Evolutionary conservation across 2,329 filamentous ascomycete species (phyloP), one percentile per base, ranked within the genome.

Genomic region (Hortaea werneckii): DNA sequence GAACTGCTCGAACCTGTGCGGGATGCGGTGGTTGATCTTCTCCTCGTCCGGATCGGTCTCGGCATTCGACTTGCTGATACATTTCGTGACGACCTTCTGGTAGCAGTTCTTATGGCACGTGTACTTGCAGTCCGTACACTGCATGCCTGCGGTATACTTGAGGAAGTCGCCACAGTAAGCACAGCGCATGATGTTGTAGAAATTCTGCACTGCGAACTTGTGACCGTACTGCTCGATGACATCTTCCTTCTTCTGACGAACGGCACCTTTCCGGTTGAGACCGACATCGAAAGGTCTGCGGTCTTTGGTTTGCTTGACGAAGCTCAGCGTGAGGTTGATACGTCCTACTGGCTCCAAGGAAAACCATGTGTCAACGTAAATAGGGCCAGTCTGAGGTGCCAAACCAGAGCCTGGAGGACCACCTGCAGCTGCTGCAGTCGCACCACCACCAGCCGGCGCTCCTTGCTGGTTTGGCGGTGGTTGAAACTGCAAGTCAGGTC

Each of bases 181-280:
- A 68, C 92, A 98, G 51, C 92, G 90, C 92, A 98, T 98, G 63
- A 98, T 95, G 76, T 96, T 98, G 81, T 96, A 98, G 68, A 98
- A 98, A 66, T 95, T 92, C 65, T 95, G 89, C 61, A 92, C 86
- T 46, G 96, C 83, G 63, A 98, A 98, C 70, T 96, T 98, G 81
- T 98, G 92, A 41, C 92, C 92, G 64, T 95, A 95, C 75, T 95
- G 95, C 71, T 98, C 92, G 70, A 95, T 87, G 4, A 98, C 83
- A 61, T 96, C 89, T 67, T 98, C 92, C 72, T 98, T 98, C 62
- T 87, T 87, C 69, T 98, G 90, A 55, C 92, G 87, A 56, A 98
- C 88, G 53, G 92, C 92, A 61, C 90, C 92, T 70, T 95, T 94
- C 64, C 92, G 85, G 53, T 87, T 87, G 53, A 98, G 80, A 61